Conservation (phyloP, 306 rosid genomes). For the Biancaea sappan region DNA sequence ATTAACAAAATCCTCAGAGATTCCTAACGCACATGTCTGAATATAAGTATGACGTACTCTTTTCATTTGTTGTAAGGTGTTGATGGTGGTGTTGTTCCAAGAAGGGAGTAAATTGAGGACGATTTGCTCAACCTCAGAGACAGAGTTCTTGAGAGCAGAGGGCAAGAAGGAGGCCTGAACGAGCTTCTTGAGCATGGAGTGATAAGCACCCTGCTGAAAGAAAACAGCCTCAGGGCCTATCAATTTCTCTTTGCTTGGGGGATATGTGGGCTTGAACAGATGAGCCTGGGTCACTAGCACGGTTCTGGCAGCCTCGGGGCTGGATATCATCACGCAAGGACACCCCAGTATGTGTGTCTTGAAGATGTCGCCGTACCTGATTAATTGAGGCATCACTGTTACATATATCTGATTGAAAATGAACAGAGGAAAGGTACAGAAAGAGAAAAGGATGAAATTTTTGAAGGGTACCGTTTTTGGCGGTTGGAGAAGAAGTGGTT, state of each 20-base stretch:
- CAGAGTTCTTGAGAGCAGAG: constrained; percentile 53
- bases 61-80: constrained; percentile 87
- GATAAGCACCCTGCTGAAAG: constrained; percentile 84
- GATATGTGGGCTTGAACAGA: constrained; percentile 83
- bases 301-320: constrained; percentile 66
- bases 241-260: constrained; percentile 83
- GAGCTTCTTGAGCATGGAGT: constrained; percentile 67
- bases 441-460: too few relatives aligned
- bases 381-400: neutral
- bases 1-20: neutral
- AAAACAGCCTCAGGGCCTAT: constrained; percentile 86
- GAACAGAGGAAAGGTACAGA: neutral
- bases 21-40: neutral
- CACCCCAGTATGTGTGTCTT: constrained; percentile 86
- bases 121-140: constrained; percentile 66
- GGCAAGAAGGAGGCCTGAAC: constrained; percentile 70
- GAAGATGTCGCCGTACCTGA: constrained; percentile 78
- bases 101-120: constrained; percentile 57
- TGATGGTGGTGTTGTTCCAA: constrained; percentile 61
- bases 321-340: constrained; percentile 88
- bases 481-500: constrained; percentile 74
- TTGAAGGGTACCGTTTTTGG: constrained; percentile 52
- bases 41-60: constrained; percentile 41
- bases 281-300: constrained; percentile 77
- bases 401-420: neutral